Percentiles rank a stretch among this genome's conserved stretches.
phyloP scores from a whole-genome alignment of 495 filamentous ascomycete species.

The Podospora pseudocomata region DNA sequence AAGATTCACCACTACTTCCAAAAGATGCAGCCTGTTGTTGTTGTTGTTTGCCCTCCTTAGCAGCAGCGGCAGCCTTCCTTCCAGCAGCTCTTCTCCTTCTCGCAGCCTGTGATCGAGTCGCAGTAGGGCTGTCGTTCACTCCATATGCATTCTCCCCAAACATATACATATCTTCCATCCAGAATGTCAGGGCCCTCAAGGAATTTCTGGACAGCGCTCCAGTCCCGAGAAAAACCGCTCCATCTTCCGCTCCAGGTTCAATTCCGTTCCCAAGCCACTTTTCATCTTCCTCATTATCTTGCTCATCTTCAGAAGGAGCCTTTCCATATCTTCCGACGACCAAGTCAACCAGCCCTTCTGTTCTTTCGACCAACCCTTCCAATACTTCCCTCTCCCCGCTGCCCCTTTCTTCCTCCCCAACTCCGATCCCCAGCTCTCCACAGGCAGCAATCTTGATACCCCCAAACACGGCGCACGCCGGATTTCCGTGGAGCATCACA shows the following conservation, averaged over 20 bases:
- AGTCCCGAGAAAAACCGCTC: conserved; percentile 76
- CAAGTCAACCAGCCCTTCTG: conserved; percentile 72
- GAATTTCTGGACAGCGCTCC: conserved; percentile 64
- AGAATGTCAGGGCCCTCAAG: conserved; percentile 63
- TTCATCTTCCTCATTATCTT: conserved; percentile 3
- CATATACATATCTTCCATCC: conserved; percentile 79
- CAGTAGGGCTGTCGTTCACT: conserved; percentile 64
- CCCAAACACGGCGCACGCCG: conserved; percentile 70
- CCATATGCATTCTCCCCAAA: conserved; percentile 79
- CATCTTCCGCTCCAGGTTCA: conserved; percentile 56
- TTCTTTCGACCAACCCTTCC: conserved; percentile 71
- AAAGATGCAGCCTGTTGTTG: not conserved
- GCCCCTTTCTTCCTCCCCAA: conserved; percentile 90
- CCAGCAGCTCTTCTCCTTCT: conserved; percentile 8
- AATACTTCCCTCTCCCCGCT: conserved; percentile 89
- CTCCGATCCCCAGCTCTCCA: conserved; percentile 87
- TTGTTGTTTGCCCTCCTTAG: not conserved
- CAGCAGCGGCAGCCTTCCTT: not conserved
- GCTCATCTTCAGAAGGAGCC: not conserved
- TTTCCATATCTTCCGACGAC: conserved; percentile 83
- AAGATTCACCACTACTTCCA: not conserved
- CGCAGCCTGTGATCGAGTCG: not conserved
- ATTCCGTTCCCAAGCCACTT: conserved; percentile 9
- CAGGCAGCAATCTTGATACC: conserved; percentile 87
- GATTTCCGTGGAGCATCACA: conserved; percentile 83